Conservation (phyloP, 1,284 basidiomycete genomes). For the Trichosporon ovoides region DNA sequence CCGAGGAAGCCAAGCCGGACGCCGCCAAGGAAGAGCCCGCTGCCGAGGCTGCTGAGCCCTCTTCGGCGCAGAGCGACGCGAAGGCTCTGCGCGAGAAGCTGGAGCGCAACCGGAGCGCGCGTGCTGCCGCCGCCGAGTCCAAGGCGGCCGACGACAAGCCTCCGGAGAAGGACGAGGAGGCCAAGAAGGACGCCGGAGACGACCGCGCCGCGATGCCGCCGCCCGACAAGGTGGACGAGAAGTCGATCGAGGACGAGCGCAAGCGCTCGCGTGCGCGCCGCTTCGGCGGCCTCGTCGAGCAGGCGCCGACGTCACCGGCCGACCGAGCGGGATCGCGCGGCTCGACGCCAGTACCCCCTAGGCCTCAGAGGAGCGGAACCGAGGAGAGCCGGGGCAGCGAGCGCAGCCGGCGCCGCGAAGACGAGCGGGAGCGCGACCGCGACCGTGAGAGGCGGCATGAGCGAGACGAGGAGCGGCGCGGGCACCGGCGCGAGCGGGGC, state of each 20-base stretch:
- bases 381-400: constrained; percentile 38
- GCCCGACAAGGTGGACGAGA: constrained; percentile 10
- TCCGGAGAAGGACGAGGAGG: background rate
- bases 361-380: constrained; percentile 29
- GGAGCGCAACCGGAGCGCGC: constrained; percentile 20
- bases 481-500: background rate
- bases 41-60: constrained; percentile 16
- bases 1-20: constrained; percentile 5
- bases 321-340: constrained; percentile 4
- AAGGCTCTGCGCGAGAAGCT: constrained; percentile 30
- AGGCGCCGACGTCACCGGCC: constrained; percentile 7
- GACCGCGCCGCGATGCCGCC: background rate
- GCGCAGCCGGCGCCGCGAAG: constrained; percentile 22
- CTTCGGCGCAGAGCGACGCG: constrained; percentile 18
- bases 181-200: background rate
- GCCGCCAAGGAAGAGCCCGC: constrained; percentile 1
- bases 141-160: background rate
- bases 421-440: constrained; percentile 16
- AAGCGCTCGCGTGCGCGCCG: constrained; percentile 34
- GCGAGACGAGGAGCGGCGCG: background rate
- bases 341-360: constrained; percentile 6
- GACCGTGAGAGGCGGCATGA: constrained; percentile 10
- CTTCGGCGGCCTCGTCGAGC: constrained; percentile 28
- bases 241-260: constrained; percentile 33
- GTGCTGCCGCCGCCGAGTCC: constrained; percentile 12